Evolutionary conservation across 2,329 filamentous ascomycete genomes (phyloP), one percentile per base, ranked within the genome.

Genomic region (Neobulgaria alba): DNA sequence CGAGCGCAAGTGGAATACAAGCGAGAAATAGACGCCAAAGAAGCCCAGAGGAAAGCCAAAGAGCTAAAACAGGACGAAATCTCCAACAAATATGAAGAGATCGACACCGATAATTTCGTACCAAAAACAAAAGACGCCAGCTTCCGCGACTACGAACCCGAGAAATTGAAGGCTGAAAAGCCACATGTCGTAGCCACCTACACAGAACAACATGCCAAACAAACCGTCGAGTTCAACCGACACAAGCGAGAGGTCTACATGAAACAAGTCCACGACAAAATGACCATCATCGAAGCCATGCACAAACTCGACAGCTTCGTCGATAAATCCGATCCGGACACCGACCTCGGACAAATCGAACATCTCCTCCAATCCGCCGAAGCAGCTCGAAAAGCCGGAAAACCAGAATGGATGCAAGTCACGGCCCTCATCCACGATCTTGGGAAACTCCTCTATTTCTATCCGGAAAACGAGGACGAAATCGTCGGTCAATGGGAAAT

Each of bases 401-500:
- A 85, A 68, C 83, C 83, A 7, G 73, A 82, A 51, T 88, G 83
- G 83, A 86, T 88, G 79, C 82, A 87, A 65, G 64, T 87, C 19
- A 82, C 78, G 0, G 83, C 83, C 5, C 70, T 89, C 17, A 81
- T 88, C 60, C 84, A 89, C 63, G 84, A 88, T 58, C 70, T 88
- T 1, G 84, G 84, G 61, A 89, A 88, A 65, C 73, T 89, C 9
- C 74, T 87, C 49, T 85, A 80, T 69, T 85, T 87, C 67, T 84
- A 84, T 66, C 84, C 77, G 46, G 85, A 84, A n/a, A 68, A 82
- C 56, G n/a, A n/a, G n/a, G n/a, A n/a, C n/a, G n/a, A n/a, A n/a
- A n/a, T n/a, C n/a, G n/a, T n/a, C n/a, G 87, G 87, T 38, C 88
- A 94, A 66, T 95, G 88, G 88, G 87, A 93, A 57, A 87, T 94